Conservation (phyloP, 75 land plant species). For the Cunninghamia lanceolata region DNA sequence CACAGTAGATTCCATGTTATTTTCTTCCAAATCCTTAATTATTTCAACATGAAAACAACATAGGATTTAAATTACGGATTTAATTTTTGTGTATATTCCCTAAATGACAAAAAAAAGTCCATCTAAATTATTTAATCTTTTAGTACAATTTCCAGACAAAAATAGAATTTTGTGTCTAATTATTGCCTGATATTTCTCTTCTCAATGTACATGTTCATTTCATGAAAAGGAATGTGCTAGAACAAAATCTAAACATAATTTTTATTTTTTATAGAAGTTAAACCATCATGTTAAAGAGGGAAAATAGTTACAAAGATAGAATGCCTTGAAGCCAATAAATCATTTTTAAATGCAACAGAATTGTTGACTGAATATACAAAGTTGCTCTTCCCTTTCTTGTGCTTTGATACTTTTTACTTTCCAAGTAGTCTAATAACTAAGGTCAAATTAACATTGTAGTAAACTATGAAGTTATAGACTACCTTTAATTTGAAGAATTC, state of each 20-base stretch:
- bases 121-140: not conserved
- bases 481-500: conserved; percentile 39
- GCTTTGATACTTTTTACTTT: not conserved
- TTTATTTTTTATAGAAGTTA: no score
- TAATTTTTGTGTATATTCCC: not conserved
- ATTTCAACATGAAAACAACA: conserved; percentile 5
- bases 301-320: no score
- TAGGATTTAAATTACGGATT: not conserved
- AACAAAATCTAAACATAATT: not conserved
- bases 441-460: not conserved
- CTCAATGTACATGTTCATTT: not conserved
- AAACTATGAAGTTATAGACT: conserved; percentile 1
- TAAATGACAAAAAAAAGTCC: not conserved
- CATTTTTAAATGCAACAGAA: not conserved
- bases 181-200: not conserved
- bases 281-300: no score
- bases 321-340: no score
- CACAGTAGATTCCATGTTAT: conserved; percentile 33
- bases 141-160: not conserved
- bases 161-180: not conserved
- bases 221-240: not conserved
- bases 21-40: conserved; percentile 15
- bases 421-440: not conserved
- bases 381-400: not conserved
- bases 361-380: not conserved